These are phyloP conservation scores for Sugiyamaella grinbergsii DNA, from an alignment of 1,139 yeast species.

Conservation along the genomic window DNA sequence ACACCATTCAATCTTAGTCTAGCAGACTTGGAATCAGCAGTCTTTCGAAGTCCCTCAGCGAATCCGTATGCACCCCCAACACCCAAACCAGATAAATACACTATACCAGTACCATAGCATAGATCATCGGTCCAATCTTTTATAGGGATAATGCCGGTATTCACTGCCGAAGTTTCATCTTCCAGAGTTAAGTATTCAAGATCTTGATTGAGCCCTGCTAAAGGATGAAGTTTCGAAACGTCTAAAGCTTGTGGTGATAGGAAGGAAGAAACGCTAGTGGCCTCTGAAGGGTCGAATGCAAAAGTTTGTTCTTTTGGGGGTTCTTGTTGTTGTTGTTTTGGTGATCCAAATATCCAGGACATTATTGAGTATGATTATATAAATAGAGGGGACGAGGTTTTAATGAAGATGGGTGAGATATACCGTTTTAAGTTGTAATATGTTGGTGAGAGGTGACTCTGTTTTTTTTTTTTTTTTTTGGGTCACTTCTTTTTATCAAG, in stretches of 20 bases:
- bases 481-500: no score
- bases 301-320: constrained; percentile 36
- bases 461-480: no score
- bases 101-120: constrained; percentile 97
- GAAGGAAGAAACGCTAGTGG: constrained; percentile 63
- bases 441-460: no score
- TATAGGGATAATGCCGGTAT: constrained; percentile 81
- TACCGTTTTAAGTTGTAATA: no score
- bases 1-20: constrained; percentile 85
- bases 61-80: constrained; percentile 88
- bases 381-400: background rate
- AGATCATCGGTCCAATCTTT: constrained; percentile 97
- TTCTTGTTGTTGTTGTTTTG: constrained; percentile 41
- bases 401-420: background rate
- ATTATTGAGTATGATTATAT: constrained; percentile 37
- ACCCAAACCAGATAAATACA: constrained; percentile 78
- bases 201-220: constrained; percentile 77
- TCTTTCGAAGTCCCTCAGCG: constrained; percentile 75
- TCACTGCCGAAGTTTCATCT: constrained; percentile 70
- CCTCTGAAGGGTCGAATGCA: constrained; percentile 66
- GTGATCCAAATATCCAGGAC: constrained; percentile 69
- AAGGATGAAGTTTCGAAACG: constrained; percentile 79
- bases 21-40: constrained; percentile 72
- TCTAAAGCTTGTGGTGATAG: constrained; percentile 69
- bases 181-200: constrained; percentile 90